Evolutionary conservation across 2,329 filamentous ascomycete species (phyloP).

Genomic region (Ustulina deusta): DNA sequence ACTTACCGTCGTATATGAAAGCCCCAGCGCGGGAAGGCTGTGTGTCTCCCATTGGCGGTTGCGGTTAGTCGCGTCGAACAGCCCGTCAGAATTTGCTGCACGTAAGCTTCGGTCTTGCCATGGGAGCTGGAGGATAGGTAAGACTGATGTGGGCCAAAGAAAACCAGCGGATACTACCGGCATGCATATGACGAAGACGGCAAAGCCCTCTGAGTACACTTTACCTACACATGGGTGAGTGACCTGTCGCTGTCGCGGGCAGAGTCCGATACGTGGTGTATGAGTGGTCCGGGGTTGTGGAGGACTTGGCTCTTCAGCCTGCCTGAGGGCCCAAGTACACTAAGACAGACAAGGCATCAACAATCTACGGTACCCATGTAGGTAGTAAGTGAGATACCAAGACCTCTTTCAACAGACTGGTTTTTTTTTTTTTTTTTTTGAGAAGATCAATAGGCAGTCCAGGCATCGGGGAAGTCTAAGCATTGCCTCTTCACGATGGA

Average conservation of each 20-base stretch:
- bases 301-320: neutral
- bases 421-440: neutral
- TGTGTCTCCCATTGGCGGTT: neutral
- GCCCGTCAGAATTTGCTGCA: conserved; percentile 5
- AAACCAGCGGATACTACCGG: neutral
- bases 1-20: neutral
- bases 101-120: conserved; percentile 7
- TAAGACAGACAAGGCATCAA: neutral
- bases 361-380: neutral
- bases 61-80: neutral
- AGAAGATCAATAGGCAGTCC: too few relatives aligned
- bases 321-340: too few relatives aligned
- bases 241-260: conserved; percentile 1
- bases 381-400: neutral
- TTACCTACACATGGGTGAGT: neutral
- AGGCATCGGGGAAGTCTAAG: neutral
- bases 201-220: conserved; percentile 2
- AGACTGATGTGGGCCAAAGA: neutral
- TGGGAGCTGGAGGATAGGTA: neutral
- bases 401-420: neutral
- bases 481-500: neutral
- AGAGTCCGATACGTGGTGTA: neutral
- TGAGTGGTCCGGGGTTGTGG: neutral
- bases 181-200: conserved; percentile 22
- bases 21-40: conserved; percentile 17